Conservation (phyloP, 345 rosid genomes). For the Dovyalis caffra region DNA sequence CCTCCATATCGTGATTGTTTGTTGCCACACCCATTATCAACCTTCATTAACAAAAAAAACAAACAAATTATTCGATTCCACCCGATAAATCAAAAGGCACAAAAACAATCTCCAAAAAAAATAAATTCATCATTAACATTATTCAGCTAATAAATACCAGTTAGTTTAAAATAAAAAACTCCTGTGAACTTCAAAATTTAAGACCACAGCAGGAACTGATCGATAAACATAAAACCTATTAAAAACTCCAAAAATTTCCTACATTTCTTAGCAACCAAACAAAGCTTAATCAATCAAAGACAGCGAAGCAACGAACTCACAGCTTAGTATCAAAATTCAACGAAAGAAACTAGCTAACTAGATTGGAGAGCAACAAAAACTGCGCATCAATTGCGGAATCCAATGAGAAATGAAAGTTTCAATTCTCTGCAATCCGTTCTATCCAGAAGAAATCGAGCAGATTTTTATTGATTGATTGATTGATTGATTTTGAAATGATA, state of each 20-base stretch:
- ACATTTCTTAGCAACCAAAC: background rate
- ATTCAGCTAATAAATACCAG: background rate
- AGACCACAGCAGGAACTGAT: background rate
- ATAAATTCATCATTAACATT: background rate
- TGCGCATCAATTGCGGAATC: too few relatives aligned
- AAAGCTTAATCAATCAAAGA: background rate
- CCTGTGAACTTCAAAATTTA: background rate
- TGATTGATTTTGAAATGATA: background rate
- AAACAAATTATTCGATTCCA: background rate
- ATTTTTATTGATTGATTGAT: background rate
- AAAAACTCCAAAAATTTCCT: background rate
- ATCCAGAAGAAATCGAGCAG: too few relatives aligned
- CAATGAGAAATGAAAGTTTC: background rate
- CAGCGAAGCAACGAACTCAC: too few relatives aligned
- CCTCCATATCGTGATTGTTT: conserved; percentile 62
- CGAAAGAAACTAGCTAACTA: background rate
- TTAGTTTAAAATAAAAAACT: background rate
- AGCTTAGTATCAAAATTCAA: background rate
- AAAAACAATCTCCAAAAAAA: background rate
- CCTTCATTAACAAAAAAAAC: background rate
- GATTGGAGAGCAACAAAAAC: too few relatives aligned
- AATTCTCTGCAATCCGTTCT: background rate
- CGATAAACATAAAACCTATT: background rate
- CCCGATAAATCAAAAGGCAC: background rate
- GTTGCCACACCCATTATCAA: conserved; percentile 53